Conservation (phyloP, 1,284 basidiomycete species). For the Trichosporon sp. region DNA sequence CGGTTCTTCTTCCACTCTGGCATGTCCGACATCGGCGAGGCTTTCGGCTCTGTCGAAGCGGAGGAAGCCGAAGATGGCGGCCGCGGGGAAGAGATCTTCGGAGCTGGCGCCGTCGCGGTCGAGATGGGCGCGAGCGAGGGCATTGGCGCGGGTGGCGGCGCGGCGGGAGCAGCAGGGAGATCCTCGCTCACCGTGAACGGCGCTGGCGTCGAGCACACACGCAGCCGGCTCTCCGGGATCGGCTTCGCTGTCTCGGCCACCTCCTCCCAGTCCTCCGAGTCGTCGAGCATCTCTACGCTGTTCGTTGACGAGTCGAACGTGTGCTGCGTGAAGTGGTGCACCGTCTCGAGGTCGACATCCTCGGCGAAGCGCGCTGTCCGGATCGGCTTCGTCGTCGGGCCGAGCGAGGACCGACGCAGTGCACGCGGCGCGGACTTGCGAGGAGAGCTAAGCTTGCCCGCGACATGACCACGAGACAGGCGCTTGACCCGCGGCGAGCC, state of each 20-base stretch:
- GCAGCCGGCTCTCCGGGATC: neutral
- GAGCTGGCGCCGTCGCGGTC: no score
- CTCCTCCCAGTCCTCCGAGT: constrained; percentile 18
- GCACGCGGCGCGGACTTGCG: neutral
- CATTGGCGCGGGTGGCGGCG: neutral
- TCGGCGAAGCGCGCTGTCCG: constrained; percentile 10
- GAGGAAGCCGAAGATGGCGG: neutral
- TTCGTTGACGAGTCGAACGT: constrained; percentile 3
- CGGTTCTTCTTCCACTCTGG: constrained; percentile 27
- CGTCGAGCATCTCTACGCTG: constrained; percentile 1
- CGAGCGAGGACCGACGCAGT: neutral
- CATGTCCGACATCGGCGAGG: constrained; percentile 3
- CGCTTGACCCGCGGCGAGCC: constrained; percentile 23
- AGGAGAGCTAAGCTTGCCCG: constrained; percentile 7
- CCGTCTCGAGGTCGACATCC: constrained; percentile 8
- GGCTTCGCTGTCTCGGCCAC: constrained; percentile 5
- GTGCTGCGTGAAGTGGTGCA: constrained; percentile 6
- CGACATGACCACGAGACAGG: constrained; percentile 10
- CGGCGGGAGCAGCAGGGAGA: neutral
- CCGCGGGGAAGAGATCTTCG: neutral
- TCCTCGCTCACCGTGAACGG: constrained; percentile 5
- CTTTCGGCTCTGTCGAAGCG: neutral
- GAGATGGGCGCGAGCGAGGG: no score
- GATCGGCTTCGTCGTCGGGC: neutral
- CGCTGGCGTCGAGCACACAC: neutral